Percentiles rank a stretch among this genome's conserved stretches.
Evolutionary conservation across 2,329 filamentous ascomycete species (phyloP).

Genomic region (Aspergillus sp.): DNA sequence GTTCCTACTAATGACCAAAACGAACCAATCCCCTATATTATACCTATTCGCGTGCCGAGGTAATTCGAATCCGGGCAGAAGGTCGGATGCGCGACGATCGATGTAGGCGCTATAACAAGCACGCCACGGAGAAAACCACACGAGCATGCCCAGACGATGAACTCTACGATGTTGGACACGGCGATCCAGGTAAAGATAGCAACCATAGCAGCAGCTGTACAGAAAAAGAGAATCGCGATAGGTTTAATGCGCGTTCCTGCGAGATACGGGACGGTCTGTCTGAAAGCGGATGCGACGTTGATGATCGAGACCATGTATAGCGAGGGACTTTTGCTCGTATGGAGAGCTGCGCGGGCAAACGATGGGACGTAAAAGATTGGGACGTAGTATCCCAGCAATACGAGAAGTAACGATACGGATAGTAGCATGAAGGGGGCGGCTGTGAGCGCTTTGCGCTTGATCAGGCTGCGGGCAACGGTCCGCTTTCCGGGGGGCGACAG

Average conservation of each 20-base stretch:
- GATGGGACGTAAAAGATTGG: constrained; percentile 42
- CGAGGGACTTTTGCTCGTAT: constrained; percentile 47
- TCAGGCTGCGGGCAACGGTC: constrained; percentile 36
- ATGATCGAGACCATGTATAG: constrained; percentile 52
- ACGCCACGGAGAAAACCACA: constrained; percentile 31
- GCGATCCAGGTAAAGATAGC: constrained; percentile 35
- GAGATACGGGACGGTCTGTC: constrained; percentile 48
- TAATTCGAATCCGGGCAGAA: constrained; percentile 25
- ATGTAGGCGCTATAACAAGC: constrained; percentile 27
- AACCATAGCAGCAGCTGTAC: constrained; percentile 20
- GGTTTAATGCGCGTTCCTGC: constrained; percentile 33
- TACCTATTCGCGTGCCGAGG: constrained; percentile 29
- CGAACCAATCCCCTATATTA: constrained; percentile 36
- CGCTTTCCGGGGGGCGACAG: constrained; percentile 38
- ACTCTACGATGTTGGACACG: constrained; percentile 17
- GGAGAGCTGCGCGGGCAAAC: constrained; percentile 43
- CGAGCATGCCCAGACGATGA: constrained; percentile 32
- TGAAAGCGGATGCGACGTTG: constrained; percentile 51
- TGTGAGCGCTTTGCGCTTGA: constrained; percentile 39
- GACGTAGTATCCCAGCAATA: constrained; percentile 48
- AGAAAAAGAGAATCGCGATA: constrained; percentile 20
- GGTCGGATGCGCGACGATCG: constrained; percentile 28
- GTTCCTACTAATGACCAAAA: constrained; percentile 29
- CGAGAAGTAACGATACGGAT: constrained; percentile 45
- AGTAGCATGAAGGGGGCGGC: constrained; percentile 43